A percentile compares a stretch with the other conserved stretches of the same genome.
These are phyloP conservation scores for Venustampulla echinocandica DNA, from an alignment of 495 filamentous ascomycete species.

Conservation along the genomic window DNA sequence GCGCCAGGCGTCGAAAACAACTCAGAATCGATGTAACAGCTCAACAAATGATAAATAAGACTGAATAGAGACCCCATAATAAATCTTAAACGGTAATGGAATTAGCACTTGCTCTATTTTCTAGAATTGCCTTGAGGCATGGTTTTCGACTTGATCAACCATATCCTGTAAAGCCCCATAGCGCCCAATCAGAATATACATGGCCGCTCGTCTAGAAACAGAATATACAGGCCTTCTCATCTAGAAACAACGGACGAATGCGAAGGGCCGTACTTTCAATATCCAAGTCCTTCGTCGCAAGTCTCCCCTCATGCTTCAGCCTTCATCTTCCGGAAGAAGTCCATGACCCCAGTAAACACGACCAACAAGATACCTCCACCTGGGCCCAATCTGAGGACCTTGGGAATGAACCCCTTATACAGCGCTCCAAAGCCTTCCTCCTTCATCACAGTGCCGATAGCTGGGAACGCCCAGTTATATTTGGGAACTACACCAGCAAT, in stretches of 20 bases:
- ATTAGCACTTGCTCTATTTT: background rate
- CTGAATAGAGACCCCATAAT: background rate
- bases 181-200: too few species aligned
- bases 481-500: conserved; percentile 71
- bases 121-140: too few species aligned
- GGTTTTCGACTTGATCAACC: background rate
- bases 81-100: background rate
- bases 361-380: conserved; percentile 89
- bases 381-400: conserved; percentile 81
- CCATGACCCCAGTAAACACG: conserved; percentile 89
- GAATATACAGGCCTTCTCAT: background rate
- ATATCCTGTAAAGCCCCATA: background rate
- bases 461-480: conserved; percentile 97
- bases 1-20: too few species aligned
- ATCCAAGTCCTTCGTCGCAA: background rate
- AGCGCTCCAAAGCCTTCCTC: conserved; percentile 90
- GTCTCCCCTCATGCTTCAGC: conserved; percentile 12
- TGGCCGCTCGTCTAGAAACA: too few species aligned
- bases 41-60: too few species aligned
- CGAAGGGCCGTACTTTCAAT: background rate
- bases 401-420: conserved; percentile 96
- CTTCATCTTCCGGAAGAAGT: conserved; percentile 56
- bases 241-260: background rate
- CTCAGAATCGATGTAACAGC: too few species aligned
- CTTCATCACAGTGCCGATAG: conserved; percentile 72